Evolutionary conservation across 2,329 filamentous ascomycete species (phyloP), one percentile per base, ranked within the genome.

Genomic region (Beauveria pseudobassiana): DNA sequence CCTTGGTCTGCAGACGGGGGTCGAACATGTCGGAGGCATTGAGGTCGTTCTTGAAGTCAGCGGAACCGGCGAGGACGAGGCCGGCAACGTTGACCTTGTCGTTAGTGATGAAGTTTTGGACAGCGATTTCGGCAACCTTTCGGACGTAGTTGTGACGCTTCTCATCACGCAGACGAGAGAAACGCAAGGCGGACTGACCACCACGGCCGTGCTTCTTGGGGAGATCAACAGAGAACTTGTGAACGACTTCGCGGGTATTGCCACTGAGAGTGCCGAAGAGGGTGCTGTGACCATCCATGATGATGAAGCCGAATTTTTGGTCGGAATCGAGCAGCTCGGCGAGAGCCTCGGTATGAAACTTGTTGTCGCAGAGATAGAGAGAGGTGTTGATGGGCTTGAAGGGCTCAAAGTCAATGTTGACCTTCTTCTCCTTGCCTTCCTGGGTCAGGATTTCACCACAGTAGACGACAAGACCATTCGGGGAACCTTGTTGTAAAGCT

Each of bases 341-440:
- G 67, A 99, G 81, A 20, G 95, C 93, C 78, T 99, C 95, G 62
- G 95, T 99, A 75, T 99, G 95, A 78, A 99, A 99, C 75, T 99
- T 99, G 84, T 99, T 99, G 86, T 99, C 95, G 80, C 95, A 99
- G 64, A 99, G 90, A 77, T 99, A 99, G 52, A 99, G 85, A 50
- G 96, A 99, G 42, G 95, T 99, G 79, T 99, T 99, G 86, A 99
- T 99, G 64, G 95, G 95, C 84, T 99, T 99, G 85, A 99, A 99
- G 38, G 95, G 95, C 79, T 99, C 95, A 76, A 99, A 99, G 75
- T 99, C 96, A 75, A 99, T 99, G 79, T 99, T 99, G 82, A 99
- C 96, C 83, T 97, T 99, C 73, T 95, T 86, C 80, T 99, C 95
- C 79, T 99, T 99, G 78, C 95, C 95, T 82, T 99, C 95, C 34